Percentiles rank a stretch among this genome's conserved stretches.
phyloP scores from a whole-genome alignment of 345 rosid species.

The Eutrema heterophyllum region DNA sequence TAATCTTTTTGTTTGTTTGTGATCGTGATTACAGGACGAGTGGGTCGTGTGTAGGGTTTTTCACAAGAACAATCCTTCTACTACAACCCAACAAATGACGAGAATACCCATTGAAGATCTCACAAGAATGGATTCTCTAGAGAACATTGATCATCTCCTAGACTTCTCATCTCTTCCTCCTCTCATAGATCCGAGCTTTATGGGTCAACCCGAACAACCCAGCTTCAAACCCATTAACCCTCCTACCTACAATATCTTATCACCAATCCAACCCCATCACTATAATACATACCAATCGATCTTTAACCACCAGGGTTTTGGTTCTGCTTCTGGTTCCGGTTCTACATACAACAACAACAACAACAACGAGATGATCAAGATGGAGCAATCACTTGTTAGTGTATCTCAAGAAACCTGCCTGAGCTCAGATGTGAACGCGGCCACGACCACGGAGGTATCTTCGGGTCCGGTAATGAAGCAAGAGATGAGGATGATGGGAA shows the following conservation, averaged over 20 bases:
- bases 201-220: constrained; percentile 14
- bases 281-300: constrained; percentile 17
- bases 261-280: constrained; percentile 11
- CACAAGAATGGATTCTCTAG: constrained; percentile 29
- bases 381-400: constrained; percentile 33
- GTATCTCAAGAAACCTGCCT: constrained; percentile 33
- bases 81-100: constrained; percentile 27
- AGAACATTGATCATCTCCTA: constrained; percentile 32
- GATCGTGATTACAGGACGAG: constrained; percentile 59
- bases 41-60: constrained; percentile 98
- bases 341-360: constrained; percentile 6
- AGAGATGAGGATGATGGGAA: constrained; percentile 29
- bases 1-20: constrained; percentile 1
- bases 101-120: constrained; percentile 28
- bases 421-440: constrained; percentile 31
- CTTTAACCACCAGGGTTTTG: constrained; percentile 22
- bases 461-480: constrained; percentile 29
- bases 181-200: constrained; percentile 30
- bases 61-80: constrained; percentile 54
- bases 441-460: constrained; percentile 21
- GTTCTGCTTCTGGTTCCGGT: constrained; percentile 12
- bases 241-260: constrained; percentile 18
- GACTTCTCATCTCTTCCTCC: constrained; percentile 37
- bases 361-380: constrained; percentile 29
- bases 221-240: constrained; percentile 28